These are phyloP conservation scores for Gossypium herbaceum DNA, from an alignment of 345 rosid genomes.

Conservation along the genomic window DNA sequence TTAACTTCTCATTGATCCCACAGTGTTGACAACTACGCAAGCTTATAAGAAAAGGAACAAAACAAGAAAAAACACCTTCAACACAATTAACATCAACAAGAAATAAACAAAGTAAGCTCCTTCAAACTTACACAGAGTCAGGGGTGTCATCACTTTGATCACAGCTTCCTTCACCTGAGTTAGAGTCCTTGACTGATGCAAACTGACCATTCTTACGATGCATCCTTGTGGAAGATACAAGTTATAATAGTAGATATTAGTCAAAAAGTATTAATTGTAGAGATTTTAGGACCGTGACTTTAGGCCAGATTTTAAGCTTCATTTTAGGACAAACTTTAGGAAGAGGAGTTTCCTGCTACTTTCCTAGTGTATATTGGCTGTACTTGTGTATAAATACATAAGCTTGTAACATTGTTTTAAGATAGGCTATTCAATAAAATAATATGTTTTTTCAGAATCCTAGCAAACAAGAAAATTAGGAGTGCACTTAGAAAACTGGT, in stretches of 20 bases:
- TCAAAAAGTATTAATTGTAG: background rate
- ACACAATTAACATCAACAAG: background rate
- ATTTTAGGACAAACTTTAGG: background rate
- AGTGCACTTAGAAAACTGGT: background rate
- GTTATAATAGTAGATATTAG: background rate
- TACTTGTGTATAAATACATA: background rate
- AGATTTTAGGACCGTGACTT: background rate
- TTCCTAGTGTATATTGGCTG: background rate
- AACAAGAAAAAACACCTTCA: background rate
- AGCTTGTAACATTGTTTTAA: background rate
- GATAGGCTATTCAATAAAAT: background rate
- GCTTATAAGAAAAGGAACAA: slow-evolving; percentile 19
- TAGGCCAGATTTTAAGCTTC: background rate
- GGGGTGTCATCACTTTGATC: slow-evolving; percentile 28
- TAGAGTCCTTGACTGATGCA: slow-evolving; percentile 44
- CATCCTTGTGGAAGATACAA: slow-evolving; percentile 28
- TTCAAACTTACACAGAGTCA: slow-evolving; percentile 35
- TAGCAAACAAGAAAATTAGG: slow-evolving; percentile 12
- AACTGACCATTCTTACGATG: slow-evolving; percentile 71
- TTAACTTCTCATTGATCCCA: slow-evolving; percentile 29
- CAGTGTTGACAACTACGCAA: slow-evolving; percentile 30
- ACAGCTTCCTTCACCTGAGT: slow-evolving; percentile 26
- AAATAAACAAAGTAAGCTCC: background rate
- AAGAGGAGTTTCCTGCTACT: background rate
- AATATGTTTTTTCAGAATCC: slow-evolving; percentile 15